Base-by-base conservation (phyloP, 257 asterid species). In the Nicotiana tomentosiformis region DNA sequence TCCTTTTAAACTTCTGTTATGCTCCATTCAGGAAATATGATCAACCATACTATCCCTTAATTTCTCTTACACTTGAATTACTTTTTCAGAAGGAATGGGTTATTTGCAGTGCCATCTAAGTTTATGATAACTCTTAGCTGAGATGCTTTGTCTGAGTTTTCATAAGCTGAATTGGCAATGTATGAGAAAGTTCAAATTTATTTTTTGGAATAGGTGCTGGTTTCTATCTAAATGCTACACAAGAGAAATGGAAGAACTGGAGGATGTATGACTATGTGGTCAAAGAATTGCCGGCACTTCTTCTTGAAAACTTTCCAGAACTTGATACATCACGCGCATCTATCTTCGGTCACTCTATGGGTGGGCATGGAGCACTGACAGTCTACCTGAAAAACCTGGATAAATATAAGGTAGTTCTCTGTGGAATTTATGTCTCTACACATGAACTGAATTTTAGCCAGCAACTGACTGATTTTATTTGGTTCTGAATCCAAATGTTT, bases 201-300 rank as follows among this genome's bases (percentile, higher is more conserved):
- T 29, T 23, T 66, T 15, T 72, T 20, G 67, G 67, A 30, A 55
- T 84, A 94, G 99, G 99, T 86, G 99, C 99, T 86, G 99, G 99
- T 56, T 96, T 96, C 90, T 96, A 94, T 89, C 94, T 96, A 80
- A 96, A 96, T 85, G 99, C 99, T 29, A 96, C 96, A 64, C 98
- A 94, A 88, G 99, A 94, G 85, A 96, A 96, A 92, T 96, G 99
- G 98, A 96, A 91, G 90, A 92, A 94, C 88, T 96, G 99, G 99
- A 86, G 67, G 81, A 96, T 96, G 99, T 96, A 96, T 81, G 99
- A 96, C 87, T 96, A 96, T 87, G 84, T 94, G 37, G 98, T 96
- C 86, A 96, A 96, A 94, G 99, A 96, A 91, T 82, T 96, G 85
- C 99, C 99, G 2, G 86, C 86, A 20, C 93, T 96, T 85, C 88